Evolutionary conservation across 352 stramenopile genomes (phyloP).

Genomic region (Peronospora destructor): DNA sequence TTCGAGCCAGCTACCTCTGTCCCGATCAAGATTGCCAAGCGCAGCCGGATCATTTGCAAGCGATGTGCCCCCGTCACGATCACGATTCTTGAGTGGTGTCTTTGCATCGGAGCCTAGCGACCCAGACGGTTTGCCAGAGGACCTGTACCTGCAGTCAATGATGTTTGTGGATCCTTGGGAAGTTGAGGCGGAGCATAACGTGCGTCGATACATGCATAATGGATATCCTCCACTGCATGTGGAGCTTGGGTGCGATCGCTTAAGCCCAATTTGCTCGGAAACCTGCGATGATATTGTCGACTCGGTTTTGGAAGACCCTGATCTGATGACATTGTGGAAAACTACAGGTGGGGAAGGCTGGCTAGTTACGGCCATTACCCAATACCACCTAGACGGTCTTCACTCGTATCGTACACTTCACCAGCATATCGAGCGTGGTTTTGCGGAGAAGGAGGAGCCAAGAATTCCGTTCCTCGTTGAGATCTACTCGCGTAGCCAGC

Average conservation of each 20-base stretch:
- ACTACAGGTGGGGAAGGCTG: slow-evolving; percentile 61
- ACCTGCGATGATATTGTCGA: slow-evolving; percentile 59
- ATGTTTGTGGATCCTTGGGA: slow-evolving; percentile 84
- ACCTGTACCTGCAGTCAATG: slow-evolving; percentile 45
- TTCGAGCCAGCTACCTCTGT: slow-evolving; percentile 4
- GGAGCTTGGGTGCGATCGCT: slow-evolving; percentile 68
- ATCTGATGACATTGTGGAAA: slow-evolving; percentile 70
- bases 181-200: slow-evolving; percentile 61
- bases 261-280: slow-evolving; percentile 57
- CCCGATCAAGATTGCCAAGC: slow-evolving; percentile 10
- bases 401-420: slow-evolving; percentile 44
- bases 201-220: slow-evolving; percentile 57
- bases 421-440: slow-evolving; percentile 30
- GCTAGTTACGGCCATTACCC: slow-evolving; percentile 76
- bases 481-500: slow-evolving; percentile 62
- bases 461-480: slow-evolving; percentile 51
- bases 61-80: slow-evolving; percentile 6
- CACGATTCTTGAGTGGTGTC: slow-evolving; percentile 10
- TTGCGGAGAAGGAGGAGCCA: slow-evolving; percentile 36
- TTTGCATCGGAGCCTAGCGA: slow-evolving; percentile 13
- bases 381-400: slow-evolving; percentile 67
- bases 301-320: slow-evolving; percentile 50
- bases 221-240: slow-evolving; percentile 38
- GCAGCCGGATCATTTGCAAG: slow-evolving; percentile 6
- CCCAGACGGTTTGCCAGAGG: slow-evolving; percentile 13